Conservation (phyloP, 768 basidiomycete genomes). For the Boletus reticulatus region DNA sequence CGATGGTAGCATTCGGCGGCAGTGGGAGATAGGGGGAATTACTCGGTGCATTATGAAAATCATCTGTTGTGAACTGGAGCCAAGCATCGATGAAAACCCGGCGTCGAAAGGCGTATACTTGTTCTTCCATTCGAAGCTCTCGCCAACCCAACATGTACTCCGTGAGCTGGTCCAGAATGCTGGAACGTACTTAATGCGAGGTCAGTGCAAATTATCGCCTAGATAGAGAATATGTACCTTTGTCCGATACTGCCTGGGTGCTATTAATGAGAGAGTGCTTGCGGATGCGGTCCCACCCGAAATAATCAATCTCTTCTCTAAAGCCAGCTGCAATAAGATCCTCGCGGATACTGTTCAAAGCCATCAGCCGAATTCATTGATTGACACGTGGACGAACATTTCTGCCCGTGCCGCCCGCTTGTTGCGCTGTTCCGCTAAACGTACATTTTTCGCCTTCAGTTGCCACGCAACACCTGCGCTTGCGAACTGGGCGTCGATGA, state of each 20-base stretch:
- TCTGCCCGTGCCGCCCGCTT: conserved; percentile 26
- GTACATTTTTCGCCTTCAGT: conserved; percentile 12
- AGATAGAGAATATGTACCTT: conserved; percentile 12
- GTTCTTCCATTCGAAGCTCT: conserved; percentile 30
- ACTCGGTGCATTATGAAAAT: conserved; percentile 13
- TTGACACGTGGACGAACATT: conserved; percentile 17
- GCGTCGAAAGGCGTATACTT: conserved; percentile 26
- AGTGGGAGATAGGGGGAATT: conserved; percentile 23
- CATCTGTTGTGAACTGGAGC: conserved; percentile 17
- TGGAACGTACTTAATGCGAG: conserved; percentile 12
- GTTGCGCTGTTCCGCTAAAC: conserved; percentile 18
- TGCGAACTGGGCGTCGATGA: conserved; percentile 26
- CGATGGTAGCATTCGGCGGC: conserved; percentile 27
- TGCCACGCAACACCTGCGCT: conserved; percentile 27
- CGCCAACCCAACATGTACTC: conserved; percentile 31
- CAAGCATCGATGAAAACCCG: conserved; percentile 25
- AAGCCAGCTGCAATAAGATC: conserved; percentile 20
- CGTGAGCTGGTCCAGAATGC: conserved; percentile 19
- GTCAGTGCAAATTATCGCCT: conserved; percentile 4
- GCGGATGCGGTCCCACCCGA: conserved; percentile 32
- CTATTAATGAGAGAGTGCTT: conserved; percentile 28
- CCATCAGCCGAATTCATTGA: conserved; percentile 3
- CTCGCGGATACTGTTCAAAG: conserved; percentile 17
- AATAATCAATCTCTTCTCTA: conserved; percentile 26
- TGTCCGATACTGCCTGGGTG: conserved; percentile 21